Conservation (phyloP, 352 stramenopile genomes). For the Phytopythium sindhum region DNA sequence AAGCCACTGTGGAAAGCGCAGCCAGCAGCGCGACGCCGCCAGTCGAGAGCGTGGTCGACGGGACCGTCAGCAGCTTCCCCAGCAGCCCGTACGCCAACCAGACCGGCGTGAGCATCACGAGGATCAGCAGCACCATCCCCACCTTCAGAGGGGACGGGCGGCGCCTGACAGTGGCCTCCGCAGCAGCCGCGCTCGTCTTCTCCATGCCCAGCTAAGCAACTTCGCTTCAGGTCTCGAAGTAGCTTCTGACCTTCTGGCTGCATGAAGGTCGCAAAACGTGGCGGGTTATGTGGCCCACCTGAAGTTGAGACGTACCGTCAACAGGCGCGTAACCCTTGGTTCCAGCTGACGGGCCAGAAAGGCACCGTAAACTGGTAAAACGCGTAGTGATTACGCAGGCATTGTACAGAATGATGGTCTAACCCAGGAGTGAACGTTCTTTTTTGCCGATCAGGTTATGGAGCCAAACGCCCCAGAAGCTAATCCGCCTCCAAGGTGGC, state of each 20-base stretch:
- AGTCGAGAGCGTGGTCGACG: constrained; percentile 19
- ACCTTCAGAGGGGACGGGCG: constrained; percentile 22
- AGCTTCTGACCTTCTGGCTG: too few species aligned
- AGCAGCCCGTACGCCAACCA: constrained; percentile 40
- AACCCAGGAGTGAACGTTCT: too few species aligned
- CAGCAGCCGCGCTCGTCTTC: too few species aligned
- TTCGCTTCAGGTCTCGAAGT: too few species aligned
- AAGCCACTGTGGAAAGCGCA: constrained; percentile 14
- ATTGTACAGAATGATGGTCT: too few species aligned
- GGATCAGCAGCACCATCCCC: constrained; percentile 15
- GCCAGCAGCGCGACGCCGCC: constrained; percentile 20
- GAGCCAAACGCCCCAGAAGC: not conserved
- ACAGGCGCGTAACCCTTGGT: too few species aligned
- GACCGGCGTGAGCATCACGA: constrained; percentile 38
- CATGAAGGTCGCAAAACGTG: too few species aligned
- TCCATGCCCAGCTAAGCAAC: not conserved
- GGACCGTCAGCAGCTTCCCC: constrained; percentile 32
- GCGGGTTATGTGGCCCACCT: not conserved
- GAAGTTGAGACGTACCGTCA: not conserved
- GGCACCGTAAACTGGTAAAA: too few species aligned
- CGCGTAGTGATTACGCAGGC: not conserved
- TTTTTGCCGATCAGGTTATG: too few species aligned
- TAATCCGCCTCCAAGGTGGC: not conserved
- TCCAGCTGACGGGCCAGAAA: too few species aligned
- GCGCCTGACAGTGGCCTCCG: not conserved